Evolutionary conservation across 73 alveolate genomes (phyloP), one percentile per base, ranked within the genome.

Genomic region (Breviolum minutum): DNA sequence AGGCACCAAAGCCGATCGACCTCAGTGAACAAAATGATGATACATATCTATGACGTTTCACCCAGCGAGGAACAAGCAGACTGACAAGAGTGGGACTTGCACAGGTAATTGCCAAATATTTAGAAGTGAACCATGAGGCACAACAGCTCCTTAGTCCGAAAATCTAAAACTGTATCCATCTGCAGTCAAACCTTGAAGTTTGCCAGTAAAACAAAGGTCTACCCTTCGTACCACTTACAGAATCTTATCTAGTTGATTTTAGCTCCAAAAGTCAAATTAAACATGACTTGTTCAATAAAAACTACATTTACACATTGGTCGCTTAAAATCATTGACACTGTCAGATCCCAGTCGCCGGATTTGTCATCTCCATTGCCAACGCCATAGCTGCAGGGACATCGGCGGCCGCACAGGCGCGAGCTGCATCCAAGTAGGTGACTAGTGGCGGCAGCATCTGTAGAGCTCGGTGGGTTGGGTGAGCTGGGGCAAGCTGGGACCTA

Each of bases 1-100:
- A 86, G 27, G 63, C 94, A 86, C 94, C 94, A 86, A 8, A 86
- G 63, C 16, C 63, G 77, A 16, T 63, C 94, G n/a, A 86, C 94
- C 94, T 86, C 62, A 12, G 54, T 20, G 63, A 63, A n/a, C n/a
- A 22, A 22, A 77, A 63, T 17, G 17, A 17, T 73, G 32, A 10
- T n/a, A n/a, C n/a, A n/a, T n/a, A n/a, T n/a, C n/a, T n/a, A n/a
- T n/a, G n/a, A n/a, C n/a, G n/a, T n/a, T n/a, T n/a, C n/a, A n/a
- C n/a, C n/a, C n/a, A n/a, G n/a, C n/a, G n/a, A n/a, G n/a, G n/a
- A n/a, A n/a, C n/a, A n/a, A n/a, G n/a, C n/a, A n/a, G n/a, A n/a
- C n/a, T n/a, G n/a, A 20, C 87, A 77, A 2, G 64, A 11, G 62
- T 27, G 17, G 54, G 54, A 40, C 54, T 40, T 40, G 54, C 54